Conservation (phyloP, 129 eudicot genomes). For the Helichrysum umbraculigerum region DNA sequence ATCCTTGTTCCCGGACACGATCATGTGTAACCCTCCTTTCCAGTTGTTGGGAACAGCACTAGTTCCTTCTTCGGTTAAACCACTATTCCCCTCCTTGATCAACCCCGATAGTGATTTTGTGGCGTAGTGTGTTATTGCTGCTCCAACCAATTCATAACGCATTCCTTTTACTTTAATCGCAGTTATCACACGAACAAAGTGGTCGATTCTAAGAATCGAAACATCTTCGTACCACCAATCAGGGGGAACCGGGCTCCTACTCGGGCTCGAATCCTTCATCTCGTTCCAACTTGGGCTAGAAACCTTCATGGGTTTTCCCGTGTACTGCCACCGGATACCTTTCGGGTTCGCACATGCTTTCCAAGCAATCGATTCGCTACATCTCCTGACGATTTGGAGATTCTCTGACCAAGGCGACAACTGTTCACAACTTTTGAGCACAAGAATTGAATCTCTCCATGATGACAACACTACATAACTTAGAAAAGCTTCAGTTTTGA, state of each 20-base stretch:
- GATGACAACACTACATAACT: conserved; percentile 94
- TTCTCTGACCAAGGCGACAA: conserved; percentile 98
- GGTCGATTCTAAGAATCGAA: conserved; percentile 86
- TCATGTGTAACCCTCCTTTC: conserved; percentile 87
- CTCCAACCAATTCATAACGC: conserved; percentile 85
- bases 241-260: conserved; percentile 65
- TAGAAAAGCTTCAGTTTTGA: conserved; percentile 92
- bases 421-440: conserved; percentile 81
- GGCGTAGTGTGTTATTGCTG: conserved; percentile 79
- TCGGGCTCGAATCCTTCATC: conserved; percentile 83
- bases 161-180: conserved; percentile 98
- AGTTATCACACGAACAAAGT: conserved; percentile 86
- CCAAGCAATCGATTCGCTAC: conserved; percentile 98
- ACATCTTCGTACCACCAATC: conserved; percentile 99
- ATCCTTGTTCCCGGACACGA: conserved; percentile 62
- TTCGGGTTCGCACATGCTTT: conserved; percentile 98
- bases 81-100: conserved; percentile 55
- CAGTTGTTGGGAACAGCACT: conserved; percentile 41
- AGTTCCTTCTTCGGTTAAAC: conserved; percentile 39
- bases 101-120: conserved; percentile 77
- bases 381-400: conserved; percentile 93
- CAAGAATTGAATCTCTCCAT: conserved; percentile 91
- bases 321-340: conserved; percentile 94
- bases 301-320: conserved; percentile 63
- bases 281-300: conserved; percentile 85